Conservation (phyloP, 2,329 filamentous ascomycete genomes). For the Colletotrichum tropicale region DNA sequence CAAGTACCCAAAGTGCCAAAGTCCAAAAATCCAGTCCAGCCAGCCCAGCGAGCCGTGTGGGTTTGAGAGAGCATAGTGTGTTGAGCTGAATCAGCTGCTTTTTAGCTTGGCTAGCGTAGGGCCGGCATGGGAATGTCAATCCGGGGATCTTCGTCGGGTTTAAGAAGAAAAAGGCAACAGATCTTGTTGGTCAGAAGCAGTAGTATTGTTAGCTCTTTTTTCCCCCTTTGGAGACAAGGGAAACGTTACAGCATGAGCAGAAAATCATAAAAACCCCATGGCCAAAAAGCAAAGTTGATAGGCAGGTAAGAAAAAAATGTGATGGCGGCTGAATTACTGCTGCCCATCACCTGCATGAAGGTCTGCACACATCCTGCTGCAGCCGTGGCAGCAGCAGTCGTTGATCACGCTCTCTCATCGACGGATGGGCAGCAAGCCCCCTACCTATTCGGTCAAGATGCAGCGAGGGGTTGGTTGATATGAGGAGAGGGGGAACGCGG, state of each 20-base stretch:
- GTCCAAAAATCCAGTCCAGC: background rate
- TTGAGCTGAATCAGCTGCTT: background rate
- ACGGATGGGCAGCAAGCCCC: background rate
- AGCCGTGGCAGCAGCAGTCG: background rate
- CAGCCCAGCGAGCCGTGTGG: background rate
- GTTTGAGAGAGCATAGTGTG: background rate
- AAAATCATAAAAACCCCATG: background rate
- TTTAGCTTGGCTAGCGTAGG: background rate
- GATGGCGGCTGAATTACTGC: slow-evolving; percentile 7
- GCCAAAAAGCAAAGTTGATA: background rate
- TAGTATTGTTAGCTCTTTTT: background rate
- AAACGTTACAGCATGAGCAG: background rate
- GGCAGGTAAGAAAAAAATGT: background rate
- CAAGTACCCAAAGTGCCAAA: background rate
- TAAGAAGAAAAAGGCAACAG: background rate
- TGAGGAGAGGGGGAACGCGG: background rate
- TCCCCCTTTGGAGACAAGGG: background rate
- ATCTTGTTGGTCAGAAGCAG: background rate
- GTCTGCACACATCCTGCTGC: slow-evolving; percentile 4
- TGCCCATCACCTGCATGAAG: slow-evolving; percentile 5
- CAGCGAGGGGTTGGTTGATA: background rate
- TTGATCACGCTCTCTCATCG: background rate
- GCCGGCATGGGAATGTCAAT: background rate
- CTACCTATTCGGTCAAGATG: slow-evolving; percentile 5
- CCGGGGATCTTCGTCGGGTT: background rate